A percentile compares a stretch with the other conserved stretches of the same genome.
Evolutionary conservation across 139 green algal genomes (phyloP).

Genomic region (Picochlorum sp.): DNA sequence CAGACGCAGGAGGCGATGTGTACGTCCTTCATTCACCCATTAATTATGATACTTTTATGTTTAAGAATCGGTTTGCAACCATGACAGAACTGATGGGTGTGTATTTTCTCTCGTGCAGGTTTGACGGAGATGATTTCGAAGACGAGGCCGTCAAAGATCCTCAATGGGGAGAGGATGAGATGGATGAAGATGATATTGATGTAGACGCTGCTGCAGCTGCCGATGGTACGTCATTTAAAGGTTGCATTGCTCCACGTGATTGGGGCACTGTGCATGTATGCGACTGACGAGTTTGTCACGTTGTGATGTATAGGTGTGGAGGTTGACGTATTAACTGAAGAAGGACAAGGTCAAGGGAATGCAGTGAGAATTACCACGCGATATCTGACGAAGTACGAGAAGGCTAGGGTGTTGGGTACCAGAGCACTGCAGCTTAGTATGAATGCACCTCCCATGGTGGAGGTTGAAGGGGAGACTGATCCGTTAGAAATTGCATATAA

Average conservation of each 20-base stretch:
- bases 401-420: conserved; percentile 86
- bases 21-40: too few species aligned
- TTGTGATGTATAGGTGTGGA: conserved; percentile 4
- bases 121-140: conserved; percentile 17
- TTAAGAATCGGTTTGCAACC: too few species aligned
- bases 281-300: neutral
- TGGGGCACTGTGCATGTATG: neutral
- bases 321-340: conserved; percentile 3
- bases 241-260: neutral
- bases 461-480: conserved; percentile 65
- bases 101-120: neutral
- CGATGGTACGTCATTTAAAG: neutral
- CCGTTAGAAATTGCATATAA: conserved; percentile 83
- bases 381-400: conserved; percentile 98
- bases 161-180: conserved; percentile 18
- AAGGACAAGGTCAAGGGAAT: conserved; percentile 11
- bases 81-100: too few species aligned
- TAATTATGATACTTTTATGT: too few species aligned
- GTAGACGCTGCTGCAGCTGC: conserved; percentile 2
- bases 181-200: conserved; percentile 1
- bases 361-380: conserved; percentile 77
- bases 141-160: conserved; percentile 1
- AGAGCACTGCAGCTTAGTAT: conserved; percentile 85
- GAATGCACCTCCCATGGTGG: conserved; percentile 96
- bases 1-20: too few species aligned